These are phyloP conservation scores for Sordariomycetes sp. DNA, from an alignment of 2,329 filamentous ascomycete genomes.

Conservation along the genomic window DNA sequence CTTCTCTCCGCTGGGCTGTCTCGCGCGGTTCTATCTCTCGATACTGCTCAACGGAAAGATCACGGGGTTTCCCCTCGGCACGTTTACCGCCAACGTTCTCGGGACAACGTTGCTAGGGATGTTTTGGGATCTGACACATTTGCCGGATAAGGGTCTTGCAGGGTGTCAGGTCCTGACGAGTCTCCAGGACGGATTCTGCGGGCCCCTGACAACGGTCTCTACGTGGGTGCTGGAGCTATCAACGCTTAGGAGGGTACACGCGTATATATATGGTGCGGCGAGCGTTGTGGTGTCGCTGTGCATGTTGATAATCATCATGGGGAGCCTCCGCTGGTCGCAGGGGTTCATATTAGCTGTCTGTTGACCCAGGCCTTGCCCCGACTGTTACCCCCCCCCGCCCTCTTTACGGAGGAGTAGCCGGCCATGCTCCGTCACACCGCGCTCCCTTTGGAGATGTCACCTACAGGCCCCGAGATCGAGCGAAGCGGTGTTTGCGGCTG, in stretches of 20 bases:
- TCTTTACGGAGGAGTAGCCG: not conserved
- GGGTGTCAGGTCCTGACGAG: conserved; percentile 61
- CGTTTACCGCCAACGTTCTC: conserved; percentile 70
- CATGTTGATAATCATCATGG: conserved; percentile 61
- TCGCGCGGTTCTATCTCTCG: conserved; percentile 64
- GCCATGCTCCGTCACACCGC: not conserved
- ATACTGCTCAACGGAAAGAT: conserved; percentile 58
- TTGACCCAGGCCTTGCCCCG: not conserved
- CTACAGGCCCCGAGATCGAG: not conserved
- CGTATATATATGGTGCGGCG: conserved; percentile 56
- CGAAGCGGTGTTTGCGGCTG: not conserved
- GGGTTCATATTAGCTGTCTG: conserved; percentile 38
- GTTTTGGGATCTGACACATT: conserved; percentile 70
- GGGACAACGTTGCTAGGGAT: conserved; percentile 68
- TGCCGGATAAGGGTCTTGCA: conserved; percentile 39
- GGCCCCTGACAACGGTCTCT: conserved; percentile 55
- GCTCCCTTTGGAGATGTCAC: not conserved
- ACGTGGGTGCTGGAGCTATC: conserved; percentile 56
- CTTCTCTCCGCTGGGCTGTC: conserved; percentile 72
- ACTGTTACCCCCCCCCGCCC: not conserved
- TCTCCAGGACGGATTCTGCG: conserved; percentile 58
- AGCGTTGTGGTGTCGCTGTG: conserved; percentile 51
- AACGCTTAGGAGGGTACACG: conserved; percentile 35
- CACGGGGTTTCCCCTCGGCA: conserved; percentile 69
- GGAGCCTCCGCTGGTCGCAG: conserved; percentile 59